These are phyloP conservation scores for Leccinum griseonigrum DNA, from an alignment of 1,284 basidiomycete species.

Conservation along the genomic window DNA sequence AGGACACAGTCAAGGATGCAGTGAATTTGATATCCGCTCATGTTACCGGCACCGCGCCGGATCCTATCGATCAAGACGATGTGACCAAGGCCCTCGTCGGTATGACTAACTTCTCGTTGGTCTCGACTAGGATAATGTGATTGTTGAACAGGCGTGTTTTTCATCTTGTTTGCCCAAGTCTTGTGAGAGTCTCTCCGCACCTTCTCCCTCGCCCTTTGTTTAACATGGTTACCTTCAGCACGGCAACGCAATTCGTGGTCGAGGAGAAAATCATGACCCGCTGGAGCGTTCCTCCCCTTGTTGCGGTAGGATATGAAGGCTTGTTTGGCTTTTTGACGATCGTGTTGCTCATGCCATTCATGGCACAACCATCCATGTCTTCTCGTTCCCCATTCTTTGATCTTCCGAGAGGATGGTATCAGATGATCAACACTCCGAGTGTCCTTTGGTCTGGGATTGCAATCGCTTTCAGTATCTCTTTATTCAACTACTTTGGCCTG, in stretches of 20 bases:
- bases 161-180: slow-evolving; percentile 95
- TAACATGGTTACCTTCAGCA: slow-evolving; percentile 45
- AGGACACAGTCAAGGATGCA: slow-evolving; percentile 59
- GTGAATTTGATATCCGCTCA: slow-evolving; percentile 25
- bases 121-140: slow-evolving; percentile 2
- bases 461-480: slow-evolving; percentile 81
- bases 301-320: slow-evolving; percentile 95
- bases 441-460: slow-evolving; percentile 79
- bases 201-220: slow-evolving; percentile 16
- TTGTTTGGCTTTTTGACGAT: slow-evolving; percentile 86
- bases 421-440: slow-evolving; percentile 78
- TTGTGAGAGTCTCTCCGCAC: slow-evolving; percentile 59
- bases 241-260: slow-evolving; percentile 91
- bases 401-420: slow-evolving; percentile 84
- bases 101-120: slow-evolving; percentile 32
- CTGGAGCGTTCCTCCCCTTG: slow-evolving; percentile 87
- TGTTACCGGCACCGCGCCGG: slow-evolving; percentile 25
- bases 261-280: slow-evolving; percentile 84
- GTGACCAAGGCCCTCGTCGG: slow-evolving; percentile 67
- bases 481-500: slow-evolving; percentile 96
- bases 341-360: slow-evolving; percentile 69
- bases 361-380: slow-evolving; percentile 55
- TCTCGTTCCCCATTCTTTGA: slow-evolving; percentile 84
- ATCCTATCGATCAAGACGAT: slow-evolving; percentile 53
- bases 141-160: slow-evolving; percentile 65